Conservation (phyloP, 768 basidiomycete species). For the Auricularia sp. region DNA sequence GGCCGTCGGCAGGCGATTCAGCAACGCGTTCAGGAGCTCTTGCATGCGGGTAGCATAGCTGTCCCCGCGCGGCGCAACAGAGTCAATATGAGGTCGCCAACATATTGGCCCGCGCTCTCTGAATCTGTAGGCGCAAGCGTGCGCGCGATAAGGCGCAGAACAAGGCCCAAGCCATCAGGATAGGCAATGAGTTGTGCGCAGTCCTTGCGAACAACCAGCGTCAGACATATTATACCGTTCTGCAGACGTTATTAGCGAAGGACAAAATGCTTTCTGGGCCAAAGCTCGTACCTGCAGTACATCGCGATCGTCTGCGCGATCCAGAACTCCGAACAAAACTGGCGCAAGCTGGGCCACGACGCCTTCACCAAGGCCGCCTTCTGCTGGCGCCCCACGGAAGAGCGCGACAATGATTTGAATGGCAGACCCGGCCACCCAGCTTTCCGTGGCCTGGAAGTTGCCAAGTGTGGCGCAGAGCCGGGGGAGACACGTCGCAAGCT, state of each 20-base stretch:
- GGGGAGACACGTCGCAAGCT: slow-evolving; percentile 62
- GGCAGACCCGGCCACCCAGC: slow-evolving; percentile 69
- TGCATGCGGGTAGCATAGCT: slow-evolving; percentile 78
- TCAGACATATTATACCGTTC: slow-evolving; percentile 79
- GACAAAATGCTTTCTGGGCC: not conserved
- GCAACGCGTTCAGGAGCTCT: slow-evolving; percentile 77
- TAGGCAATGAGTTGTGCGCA: slow-evolving; percentile 71
- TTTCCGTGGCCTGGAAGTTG: slow-evolving; percentile 47
- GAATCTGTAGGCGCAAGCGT: slow-evolving; percentile 65
- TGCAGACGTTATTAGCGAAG: slow-evolving; percentile 20
- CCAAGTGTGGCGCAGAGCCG: slow-evolving; percentile 56
- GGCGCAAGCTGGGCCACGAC: slow-evolving; percentile 72
- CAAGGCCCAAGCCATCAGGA: slow-evolving; percentile 69
- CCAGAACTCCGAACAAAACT: slow-evolving; percentile 59
- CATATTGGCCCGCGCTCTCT: slow-evolving; percentile 86
- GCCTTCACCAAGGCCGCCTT: slow-evolving; percentile 60
- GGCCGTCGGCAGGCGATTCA: slow-evolving; percentile 68
- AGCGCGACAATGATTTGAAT: slow-evolving; percentile 74
- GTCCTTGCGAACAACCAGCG: slow-evolving; percentile 79
- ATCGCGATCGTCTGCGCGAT: slow-evolving; percentile 74
- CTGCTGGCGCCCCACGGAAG: slow-evolving; percentile 49
- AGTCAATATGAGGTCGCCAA: slow-evolving; percentile 93
- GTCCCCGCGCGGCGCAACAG: slow-evolving; percentile 76
- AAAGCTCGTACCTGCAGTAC: slow-evolving; percentile 49
- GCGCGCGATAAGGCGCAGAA: slow-evolving; percentile 67